Base-by-base conservation (phyloP, 73 alveolate species). In the Durusdinium trenchii region DNA sequence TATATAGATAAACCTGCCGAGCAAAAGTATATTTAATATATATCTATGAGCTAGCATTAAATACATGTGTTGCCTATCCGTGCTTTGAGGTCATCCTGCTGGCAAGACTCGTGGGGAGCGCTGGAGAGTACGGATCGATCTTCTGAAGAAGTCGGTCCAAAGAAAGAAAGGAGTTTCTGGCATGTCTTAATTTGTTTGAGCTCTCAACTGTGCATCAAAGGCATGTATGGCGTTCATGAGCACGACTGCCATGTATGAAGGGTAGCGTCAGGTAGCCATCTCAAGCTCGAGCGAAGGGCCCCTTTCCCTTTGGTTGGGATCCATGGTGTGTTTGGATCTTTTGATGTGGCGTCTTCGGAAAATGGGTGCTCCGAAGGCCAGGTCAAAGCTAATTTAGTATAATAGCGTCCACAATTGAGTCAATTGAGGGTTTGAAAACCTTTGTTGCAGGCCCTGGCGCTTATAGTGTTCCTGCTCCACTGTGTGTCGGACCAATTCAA, bases 281-380 rank as follows among this genome's bases (percentile, higher is more conserved):
- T n/a, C n/a, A n/a, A n/a, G n/a, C n/a, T 64, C 78, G 32, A 40
- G 16, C 16, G 43, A 23, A 40, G 78, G 23, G 78, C 43, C 78
- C 16, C 32, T 23, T 64, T 35, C 78, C 32, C 16, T 23, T 35
- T 40, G 32, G 16, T 64, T 35, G 32, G 78, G 43, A 35, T 23
- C 32, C 43, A 40, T 64, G 78, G 78, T 64, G 23, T 64, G 43
- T 40, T 40, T 64, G 32, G 78, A 64, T 64, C 78, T 64, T 64
- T 64, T 64, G 78, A 64, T 64, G 16, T 64, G 78, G 78, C 78
- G 78, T 40, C 78, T 64, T 23, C 16, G 38, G 32, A 40, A 35
- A 64, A 64, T 64, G 78, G 78, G 78, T 64, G 78, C 78, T 10
- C 78, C 78, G 78, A 64, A 64, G 78, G 78, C 78, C 32, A 64